These are phyloP conservation scores for Nyctanthes arbortristis DNA, from an alignment of 257 asterid genomes.

Conservation along the genomic window DNA sequence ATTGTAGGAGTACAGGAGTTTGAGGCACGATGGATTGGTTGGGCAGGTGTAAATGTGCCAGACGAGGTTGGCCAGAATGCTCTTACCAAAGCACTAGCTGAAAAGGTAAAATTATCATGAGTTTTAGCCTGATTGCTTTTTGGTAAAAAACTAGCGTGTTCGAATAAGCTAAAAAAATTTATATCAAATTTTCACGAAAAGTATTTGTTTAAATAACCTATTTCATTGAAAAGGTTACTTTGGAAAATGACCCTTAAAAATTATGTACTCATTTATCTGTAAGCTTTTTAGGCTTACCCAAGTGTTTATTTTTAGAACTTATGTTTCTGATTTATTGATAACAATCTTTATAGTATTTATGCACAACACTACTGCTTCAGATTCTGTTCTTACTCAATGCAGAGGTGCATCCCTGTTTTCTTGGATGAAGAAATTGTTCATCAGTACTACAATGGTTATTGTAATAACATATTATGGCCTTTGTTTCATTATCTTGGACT, in stretches of 20 bases:
- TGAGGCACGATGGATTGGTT: conserved; percentile 96
- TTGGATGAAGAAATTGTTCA: conserved; percentile 91
- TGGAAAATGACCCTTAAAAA: too few species aligned
- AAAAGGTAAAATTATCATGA: conserved; percentile 53
- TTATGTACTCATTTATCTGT: too few species aligned
- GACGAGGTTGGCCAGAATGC: conserved; percentile 86
- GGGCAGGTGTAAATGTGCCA: conserved; percentile 97
- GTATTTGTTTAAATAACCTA: too few species aligned
- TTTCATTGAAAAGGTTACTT: too few species aligned
- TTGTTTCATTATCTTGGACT: conserved; percentile 92
- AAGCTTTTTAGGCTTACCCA: conserved; percentile 1
- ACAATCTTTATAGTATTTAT: conserved; percentile 24
- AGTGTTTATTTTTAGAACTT: conserved; percentile 28
- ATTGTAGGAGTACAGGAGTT: conserved; percentile 77
- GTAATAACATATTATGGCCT: conserved; percentile 94
- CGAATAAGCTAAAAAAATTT: background rate
- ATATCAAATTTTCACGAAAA: too few species aligned
- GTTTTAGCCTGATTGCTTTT: conserved; percentile 13
- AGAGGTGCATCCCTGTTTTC: conserved; percentile 95
- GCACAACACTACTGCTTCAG: conserved; percentile 16
- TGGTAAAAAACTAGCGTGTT: background rate
- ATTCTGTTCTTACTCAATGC: conserved; percentile 28
- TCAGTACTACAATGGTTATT: conserved; percentile 93
- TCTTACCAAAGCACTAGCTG: conserved; percentile 80
- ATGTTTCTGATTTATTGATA: background rate